These are phyloP conservation scores for Lycium barbarum DNA, from an alignment of 257 asterid species.

Conservation along the genomic window DNA sequence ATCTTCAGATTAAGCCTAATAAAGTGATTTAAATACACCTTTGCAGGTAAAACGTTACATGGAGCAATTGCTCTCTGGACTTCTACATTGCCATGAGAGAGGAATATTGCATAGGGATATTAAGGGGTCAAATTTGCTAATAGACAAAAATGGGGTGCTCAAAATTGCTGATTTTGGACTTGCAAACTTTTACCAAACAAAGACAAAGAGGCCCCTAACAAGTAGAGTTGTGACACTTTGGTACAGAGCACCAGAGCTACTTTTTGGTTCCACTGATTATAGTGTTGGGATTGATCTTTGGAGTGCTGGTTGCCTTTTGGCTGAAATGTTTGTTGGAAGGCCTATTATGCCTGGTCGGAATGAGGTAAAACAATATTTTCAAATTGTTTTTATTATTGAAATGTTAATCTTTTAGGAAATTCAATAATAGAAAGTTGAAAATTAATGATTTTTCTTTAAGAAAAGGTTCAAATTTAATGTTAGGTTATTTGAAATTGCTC, in stretches of 20 bases:
- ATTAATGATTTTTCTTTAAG: neutral
- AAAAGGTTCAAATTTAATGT: neutral
- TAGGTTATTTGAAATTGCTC: too few species aligned
- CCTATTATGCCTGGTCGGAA: constrained; percentile 85
- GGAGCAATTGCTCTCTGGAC: constrained; percentile 78
- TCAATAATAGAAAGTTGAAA: neutral
- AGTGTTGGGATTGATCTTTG: constrained; percentile 86
- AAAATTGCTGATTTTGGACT: constrained; percentile 88
- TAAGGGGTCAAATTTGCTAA: constrained; percentile 73
- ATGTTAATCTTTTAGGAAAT: neutral
- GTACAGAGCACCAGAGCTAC: constrained; percentile 87
- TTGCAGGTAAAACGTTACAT: constrained; percentile 74
- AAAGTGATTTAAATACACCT: neutral
- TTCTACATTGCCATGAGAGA: constrained; percentile 78
- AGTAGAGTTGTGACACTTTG: constrained; percentile 83
- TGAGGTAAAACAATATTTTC: constrained; percentile 53
- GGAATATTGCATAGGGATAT: constrained; percentile 87
- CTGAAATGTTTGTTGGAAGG: constrained; percentile 71
- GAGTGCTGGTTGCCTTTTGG: constrained; percentile 84
- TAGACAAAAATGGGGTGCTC: constrained; percentile 70
- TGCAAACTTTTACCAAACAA: constrained; percentile 58
- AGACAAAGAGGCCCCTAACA: constrained; percentile 56
- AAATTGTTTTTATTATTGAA: neutral
- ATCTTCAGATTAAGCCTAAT: neutral
- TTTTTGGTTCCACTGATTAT: constrained; percentile 74